Evolutionary conservation across 345 rosid species (phyloP).

Genomic region (Aethionema arabicum): DNA sequence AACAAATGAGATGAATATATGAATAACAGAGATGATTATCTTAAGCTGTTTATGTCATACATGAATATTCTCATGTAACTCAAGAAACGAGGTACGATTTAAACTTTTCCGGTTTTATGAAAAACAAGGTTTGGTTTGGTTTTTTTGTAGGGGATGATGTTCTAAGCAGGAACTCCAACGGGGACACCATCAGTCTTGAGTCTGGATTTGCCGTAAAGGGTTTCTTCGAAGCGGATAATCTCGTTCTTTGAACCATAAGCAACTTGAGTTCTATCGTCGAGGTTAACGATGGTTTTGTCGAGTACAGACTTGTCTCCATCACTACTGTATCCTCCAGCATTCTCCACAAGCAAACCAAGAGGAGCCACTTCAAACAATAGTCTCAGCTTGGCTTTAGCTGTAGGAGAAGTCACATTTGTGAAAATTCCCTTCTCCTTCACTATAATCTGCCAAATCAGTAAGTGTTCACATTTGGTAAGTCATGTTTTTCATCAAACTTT

Average conservation of each 20-base stretch:
- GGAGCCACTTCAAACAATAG: conserved; percentile 92
- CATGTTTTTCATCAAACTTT: no score
- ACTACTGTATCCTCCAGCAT: conserved; percentile 91
- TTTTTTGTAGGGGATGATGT: background rate
- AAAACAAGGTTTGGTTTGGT: conserved; percentile 5
- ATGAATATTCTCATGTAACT: conserved; percentile 19
- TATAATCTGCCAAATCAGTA: conserved; percentile 54
- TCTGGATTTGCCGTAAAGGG: conserved; percentile 80
- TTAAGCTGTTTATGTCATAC: no score
- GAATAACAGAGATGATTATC: no score
- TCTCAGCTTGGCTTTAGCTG: conserved; percentile 94
- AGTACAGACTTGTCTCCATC: conserved; percentile 76
- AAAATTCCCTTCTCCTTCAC: conserved; percentile 96
- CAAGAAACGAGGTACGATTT: conserved; percentile 11
- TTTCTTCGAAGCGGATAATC: conserved; percentile 88
- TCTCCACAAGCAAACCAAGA: conserved; percentile 72
- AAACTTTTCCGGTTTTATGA: conserved; percentile 16
- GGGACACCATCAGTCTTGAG: conserved; percentile 63
- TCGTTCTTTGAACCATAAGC: conserved; percentile 95
- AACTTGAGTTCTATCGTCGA: conserved; percentile 96
- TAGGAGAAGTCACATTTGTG: conserved; percentile 84
- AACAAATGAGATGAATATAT: no score
- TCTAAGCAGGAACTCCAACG: conserved; percentile 61
- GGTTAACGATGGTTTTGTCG: conserved; percentile 60
- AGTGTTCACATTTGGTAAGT: background rate